A percentile compares a stretch with the other conserved stretches of the same genome.
Evolutionary conservation across 345 rosid species (phyloP).

Genomic region (Pistacia atlantica): DNA sequence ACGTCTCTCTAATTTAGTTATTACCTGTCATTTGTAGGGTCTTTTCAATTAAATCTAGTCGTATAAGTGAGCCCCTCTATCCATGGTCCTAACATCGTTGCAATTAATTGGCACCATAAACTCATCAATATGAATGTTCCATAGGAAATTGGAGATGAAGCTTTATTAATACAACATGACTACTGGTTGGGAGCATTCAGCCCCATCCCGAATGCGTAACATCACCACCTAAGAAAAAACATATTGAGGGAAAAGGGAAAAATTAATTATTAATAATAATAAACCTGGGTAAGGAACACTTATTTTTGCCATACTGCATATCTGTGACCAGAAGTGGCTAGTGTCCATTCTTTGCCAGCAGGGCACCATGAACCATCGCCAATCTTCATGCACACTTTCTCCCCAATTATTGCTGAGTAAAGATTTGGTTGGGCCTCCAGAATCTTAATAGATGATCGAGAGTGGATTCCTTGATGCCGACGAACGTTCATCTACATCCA

Average conservation of each 20-base stretch:
- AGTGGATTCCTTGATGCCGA: conserved; percentile 61
- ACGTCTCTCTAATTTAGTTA: too few species aligned
- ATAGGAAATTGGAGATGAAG: background rate
- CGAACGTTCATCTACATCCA: conserved; percentile 58
- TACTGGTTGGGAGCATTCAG: background rate
- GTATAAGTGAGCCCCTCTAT: too few species aligned
- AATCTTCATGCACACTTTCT: conserved; percentile 78
- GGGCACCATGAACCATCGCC: conserved; percentile 96
- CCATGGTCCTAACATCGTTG: too few species aligned
- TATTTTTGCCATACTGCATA: conserved; percentile 86
- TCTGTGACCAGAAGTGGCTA: conserved; percentile 70
- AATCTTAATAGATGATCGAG: conserved; percentile 62
- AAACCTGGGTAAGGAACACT: background rate
- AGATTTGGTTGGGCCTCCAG: conserved; percentile 69
- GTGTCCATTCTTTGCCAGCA: conserved; percentile 69
- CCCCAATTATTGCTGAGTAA: conserved; percentile 76
- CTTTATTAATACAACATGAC: conserved; percentile 20
- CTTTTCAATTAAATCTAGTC: too few species aligned
- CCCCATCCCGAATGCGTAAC: background rate
- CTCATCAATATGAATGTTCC: background rate
- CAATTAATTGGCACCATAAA: too few species aligned
- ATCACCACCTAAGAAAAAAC: background rate
- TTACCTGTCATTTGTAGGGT: too few species aligned
- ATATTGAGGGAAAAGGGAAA: background rate
- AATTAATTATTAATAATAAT: too few species aligned